Conservation (phyloP, 108 stramenopile species). For the Stephanodiscus triporus region DNA sequence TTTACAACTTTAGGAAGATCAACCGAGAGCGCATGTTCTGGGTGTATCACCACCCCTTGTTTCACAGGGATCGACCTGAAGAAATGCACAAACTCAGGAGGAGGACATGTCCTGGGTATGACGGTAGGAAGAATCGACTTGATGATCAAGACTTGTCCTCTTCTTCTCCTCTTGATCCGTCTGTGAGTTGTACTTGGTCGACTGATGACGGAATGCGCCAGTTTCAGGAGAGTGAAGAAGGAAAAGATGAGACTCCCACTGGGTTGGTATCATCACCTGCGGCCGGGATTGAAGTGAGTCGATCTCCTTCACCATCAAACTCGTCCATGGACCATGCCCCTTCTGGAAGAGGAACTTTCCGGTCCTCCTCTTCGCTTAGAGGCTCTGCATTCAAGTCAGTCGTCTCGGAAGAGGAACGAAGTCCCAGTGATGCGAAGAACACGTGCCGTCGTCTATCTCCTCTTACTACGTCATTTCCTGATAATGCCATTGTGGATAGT, state of each 20-base stretch:
- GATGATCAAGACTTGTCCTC: neutral
- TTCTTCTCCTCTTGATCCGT: constrained; percentile 3
- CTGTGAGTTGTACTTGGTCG: constrained; percentile 11
- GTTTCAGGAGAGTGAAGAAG: neutral
- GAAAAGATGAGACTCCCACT: neutral
- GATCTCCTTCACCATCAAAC: constrained; percentile 36
- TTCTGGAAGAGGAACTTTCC: constrained; percentile 27
- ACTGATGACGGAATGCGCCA: constrained; percentile 2
- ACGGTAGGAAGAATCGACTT: constrained; percentile 76
- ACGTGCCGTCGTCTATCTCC: neutral
- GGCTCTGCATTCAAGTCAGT: constrained; percentile 21
- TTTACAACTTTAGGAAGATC: constrained; percentile 88
- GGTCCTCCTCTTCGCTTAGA: constrained; percentile 1
- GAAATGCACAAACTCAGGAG: constrained; percentile 88
- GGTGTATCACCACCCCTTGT: constrained; percentile 94
- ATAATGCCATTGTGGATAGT: neutral
- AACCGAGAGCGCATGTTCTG: constrained; percentile 92
- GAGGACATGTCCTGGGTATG: constrained; percentile 82
- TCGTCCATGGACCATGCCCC: constrained; percentile 12
- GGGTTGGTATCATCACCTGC: neutral
- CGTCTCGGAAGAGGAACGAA: constrained; percentile 28
- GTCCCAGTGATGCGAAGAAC: constrained; percentile 7
- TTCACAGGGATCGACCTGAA: constrained; percentile 90
- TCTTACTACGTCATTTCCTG: neutral
- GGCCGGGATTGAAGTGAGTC: constrained; percentile 30